These are phyloP conservation scores for Hysterium pulicare DNA, from an alignment of 2,329 filamentous ascomycete genomes.

Conservation along the genomic window DNA sequence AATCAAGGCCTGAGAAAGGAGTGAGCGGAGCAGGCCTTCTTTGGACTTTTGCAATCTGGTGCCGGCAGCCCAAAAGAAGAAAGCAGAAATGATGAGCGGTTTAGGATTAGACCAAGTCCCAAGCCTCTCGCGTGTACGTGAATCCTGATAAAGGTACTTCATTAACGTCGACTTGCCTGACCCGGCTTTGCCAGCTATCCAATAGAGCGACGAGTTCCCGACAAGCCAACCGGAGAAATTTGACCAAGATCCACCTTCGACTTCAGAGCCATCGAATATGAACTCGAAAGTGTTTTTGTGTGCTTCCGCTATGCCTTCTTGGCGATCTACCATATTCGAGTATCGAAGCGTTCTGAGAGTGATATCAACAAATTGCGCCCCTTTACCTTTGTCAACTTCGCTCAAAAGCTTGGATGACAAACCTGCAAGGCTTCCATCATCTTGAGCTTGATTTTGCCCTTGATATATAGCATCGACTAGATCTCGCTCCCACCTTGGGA, in stretches of 20 bases:
- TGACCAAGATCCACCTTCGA: neutral
- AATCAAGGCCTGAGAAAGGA: neutral
- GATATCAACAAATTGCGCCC: neutral
- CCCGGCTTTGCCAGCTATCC: constrained; percentile 27
- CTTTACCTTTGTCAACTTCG: neutral
- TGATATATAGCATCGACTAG: neutral
- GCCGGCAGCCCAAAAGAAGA: neutral
- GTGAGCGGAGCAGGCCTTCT: neutral
- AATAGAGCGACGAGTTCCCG: constrained; percentile 26
- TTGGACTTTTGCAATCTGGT: neutral
- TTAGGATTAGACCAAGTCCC: neutral
- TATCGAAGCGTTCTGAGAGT: constrained; percentile 1
- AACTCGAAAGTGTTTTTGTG: constrained; percentile 2
- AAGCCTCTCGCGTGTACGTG: constrained; percentile 4
- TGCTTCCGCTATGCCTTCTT: neutral
- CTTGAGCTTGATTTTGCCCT: neutral
- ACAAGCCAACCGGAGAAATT: constrained; percentile 4
- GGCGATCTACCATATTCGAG: constrained; percentile 4
- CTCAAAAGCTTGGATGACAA: neutral
- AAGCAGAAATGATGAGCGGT: neutral
- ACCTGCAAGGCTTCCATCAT: neutral
- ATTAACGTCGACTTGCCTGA: constrained; percentile 31
- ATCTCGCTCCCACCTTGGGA: neutral
- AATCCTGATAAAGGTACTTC: constrained; percentile 19
- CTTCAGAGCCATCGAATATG: neutral